phyloP scores from a whole-genome alignment of 257 asterid species.

The Gentiana straminea region DNA sequence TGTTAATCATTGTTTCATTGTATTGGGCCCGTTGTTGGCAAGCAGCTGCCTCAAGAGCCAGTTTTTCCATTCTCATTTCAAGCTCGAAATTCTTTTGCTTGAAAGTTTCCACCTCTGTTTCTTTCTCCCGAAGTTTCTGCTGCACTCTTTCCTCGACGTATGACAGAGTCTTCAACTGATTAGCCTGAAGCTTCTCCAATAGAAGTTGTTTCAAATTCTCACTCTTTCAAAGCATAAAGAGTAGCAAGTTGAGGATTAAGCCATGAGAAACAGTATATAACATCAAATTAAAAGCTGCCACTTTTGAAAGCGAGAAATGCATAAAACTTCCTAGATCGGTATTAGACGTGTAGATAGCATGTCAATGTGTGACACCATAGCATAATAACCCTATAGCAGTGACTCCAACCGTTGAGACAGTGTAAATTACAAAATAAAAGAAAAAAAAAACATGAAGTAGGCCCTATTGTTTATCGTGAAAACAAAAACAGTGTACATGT shows the following conservation, averaged over 20 bases:
- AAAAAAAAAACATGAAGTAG: too few relatives aligned
- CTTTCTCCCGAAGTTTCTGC: conserved; percentile 68
- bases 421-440: too few relatives aligned
- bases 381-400: too few relatives aligned
- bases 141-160: conserved; percentile 69
- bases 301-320: too few relatives aligned
- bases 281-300: too few relatives aligned
- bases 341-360: too few relatives aligned
- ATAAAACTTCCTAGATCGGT: too few relatives aligned
- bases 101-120: conserved; percentile 58
- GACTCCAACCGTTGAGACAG: too few relatives aligned
- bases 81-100: conserved; percentile 78
- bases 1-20: conserved; percentile 69
- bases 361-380: too few relatives aligned
- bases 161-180: conserved; percentile 72
- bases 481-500: too few relatives aligned
- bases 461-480: too few relatives aligned
- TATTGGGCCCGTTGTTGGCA: conserved; percentile 90
- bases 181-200: conserved; percentile 67
- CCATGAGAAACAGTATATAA: not conserved
- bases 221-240: conserved; percentile 37
- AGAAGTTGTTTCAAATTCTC: conserved; percentile 71
- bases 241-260: not conserved
- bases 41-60: conserved; percentile 62
- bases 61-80: conserved; percentile 56